Conservation (phyloP, 768 basidiomycete species). For the Gymnopilus dilepis region DNA sequence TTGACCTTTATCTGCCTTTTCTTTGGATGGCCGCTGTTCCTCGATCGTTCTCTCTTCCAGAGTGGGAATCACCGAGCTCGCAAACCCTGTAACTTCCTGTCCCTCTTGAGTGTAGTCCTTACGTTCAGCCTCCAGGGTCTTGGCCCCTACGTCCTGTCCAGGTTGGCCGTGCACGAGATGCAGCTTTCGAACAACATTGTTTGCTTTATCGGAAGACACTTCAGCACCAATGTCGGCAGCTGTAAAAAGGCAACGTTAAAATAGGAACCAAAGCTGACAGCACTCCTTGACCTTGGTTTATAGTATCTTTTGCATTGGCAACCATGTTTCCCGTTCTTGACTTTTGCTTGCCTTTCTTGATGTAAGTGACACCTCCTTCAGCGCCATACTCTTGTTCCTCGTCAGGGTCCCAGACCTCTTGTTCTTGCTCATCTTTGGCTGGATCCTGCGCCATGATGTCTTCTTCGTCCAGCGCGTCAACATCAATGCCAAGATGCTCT, state of each 20-base stretch:
- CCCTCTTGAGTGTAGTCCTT: conserved; percentile 59
- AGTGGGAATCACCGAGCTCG: conserved; percentile 67
- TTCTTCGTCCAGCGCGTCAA: conserved; percentile 84
- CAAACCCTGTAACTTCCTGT: conserved; percentile 57
- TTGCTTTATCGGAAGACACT: conserved; percentile 31
- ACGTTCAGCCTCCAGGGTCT: conserved; percentile 52
- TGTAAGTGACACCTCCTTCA: conserved; percentile 48
- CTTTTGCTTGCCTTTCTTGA: conserved; percentile 42
- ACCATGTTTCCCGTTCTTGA: conserved; percentile 38
- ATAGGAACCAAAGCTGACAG: not conserved
- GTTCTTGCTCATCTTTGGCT: conserved; percentile 51
- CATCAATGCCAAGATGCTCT: conserved; percentile 95
- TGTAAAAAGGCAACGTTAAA: conserved; percentile 6
- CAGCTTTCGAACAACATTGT: conserved; percentile 46
- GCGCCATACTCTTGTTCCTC: conserved; percentile 60
- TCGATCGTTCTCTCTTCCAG: conserved; percentile 68
- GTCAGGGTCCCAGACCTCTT: conserved; percentile 77
- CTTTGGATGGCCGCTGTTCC: conserved; percentile 49
- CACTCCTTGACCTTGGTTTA: conserved; percentile 53
- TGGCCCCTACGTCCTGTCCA: conserved; percentile 47
- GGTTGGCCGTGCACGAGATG: conserved; percentile 46
- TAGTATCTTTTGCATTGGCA: conserved; percentile 41
- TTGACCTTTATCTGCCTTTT: conserved; percentile 29
- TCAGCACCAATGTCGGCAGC: conserved; percentile 24
- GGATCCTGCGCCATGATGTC: conserved; percentile 64